Conservation (phyloP, 108 stramenopile species). For the Aurantiochytrium sp. region DNA sequence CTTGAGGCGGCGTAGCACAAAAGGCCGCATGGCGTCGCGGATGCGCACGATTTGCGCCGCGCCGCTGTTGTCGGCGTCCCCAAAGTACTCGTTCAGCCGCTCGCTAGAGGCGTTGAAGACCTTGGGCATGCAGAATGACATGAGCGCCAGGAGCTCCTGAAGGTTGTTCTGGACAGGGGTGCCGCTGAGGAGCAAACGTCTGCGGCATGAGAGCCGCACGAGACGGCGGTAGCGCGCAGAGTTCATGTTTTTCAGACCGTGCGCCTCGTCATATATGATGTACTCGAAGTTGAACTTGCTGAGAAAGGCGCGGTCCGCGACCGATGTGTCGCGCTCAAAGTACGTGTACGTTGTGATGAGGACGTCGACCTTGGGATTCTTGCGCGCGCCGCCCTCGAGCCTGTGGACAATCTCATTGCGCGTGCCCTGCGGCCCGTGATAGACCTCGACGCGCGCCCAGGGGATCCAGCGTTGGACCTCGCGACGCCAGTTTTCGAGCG, state of each 20-base stretch:
- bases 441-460: constrained; percentile 48
- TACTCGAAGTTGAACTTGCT: constrained; percentile 71
- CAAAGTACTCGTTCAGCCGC: constrained; percentile 90
- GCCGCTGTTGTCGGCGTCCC: constrained; percentile 72
- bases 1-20: constrained; percentile 64
- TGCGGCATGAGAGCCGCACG: constrained; percentile 73
- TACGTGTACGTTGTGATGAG: constrained; percentile 74
- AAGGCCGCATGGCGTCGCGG: constrained; percentile 80
- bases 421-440: constrained; percentile 64
- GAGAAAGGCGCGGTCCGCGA: constrained; percentile 53
- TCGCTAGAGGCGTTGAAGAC: constrained; percentile 66
- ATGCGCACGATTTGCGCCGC: constrained; percentile 57
- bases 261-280: constrained; percentile 68
- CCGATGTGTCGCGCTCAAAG: constrained; percentile 63
- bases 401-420: constrained; percentile 59
- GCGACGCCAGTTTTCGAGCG: constrained; percentile 95
- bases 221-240: constrained; percentile 81
- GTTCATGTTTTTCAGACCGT: constrained; percentile 66
- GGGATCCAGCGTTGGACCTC: constrained; percentile 90
- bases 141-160: constrained; percentile 73
- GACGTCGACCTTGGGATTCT: constrained; percentile 55
- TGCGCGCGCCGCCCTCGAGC: background rate
- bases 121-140: constrained; percentile 79
- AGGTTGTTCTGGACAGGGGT: constrained; percentile 78
- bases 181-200: constrained; percentile 84